Evolutionary conservation across 352 stramenopile genomes (phyloP), one percentile per base, ranked within the genome.

Genomic region (Thalassiosira hispida): DNA sequence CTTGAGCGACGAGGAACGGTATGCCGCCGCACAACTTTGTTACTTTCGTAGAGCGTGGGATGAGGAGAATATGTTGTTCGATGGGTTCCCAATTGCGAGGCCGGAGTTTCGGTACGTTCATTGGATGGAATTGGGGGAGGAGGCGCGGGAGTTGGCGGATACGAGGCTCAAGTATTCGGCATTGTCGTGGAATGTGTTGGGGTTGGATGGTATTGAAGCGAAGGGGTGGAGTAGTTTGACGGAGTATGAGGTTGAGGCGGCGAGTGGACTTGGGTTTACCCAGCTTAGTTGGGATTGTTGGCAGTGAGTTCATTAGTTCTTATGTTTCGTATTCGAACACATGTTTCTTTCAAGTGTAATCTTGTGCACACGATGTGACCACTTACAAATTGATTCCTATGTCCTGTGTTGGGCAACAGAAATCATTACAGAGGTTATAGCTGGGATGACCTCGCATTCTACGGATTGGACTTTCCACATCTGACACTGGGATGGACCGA

Each of bases 121-220:
- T 40, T 83, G 75, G 75, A 40, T 40, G 22, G 27, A 33, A 3
- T 29, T 83, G 16, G 44, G 68, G 31, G 40, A 57, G 0, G 47
- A 33, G n/a, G 9, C 53, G 16, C 49, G 56, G 22, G 55, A 59
- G 4, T 25, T 65, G 5, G 60, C 62, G 0, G 31, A 69, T 1
- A 18, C 66, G 12, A 23, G 40, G 1, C 65, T 83, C 8, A 71
- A 71, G 35, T 83, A 83, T 55, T 42, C 56, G 5, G 33, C 35
- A 47, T 38, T 78, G 33, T 53, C 69, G 4, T 83, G 75, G 75
- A 83, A 83, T 57, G 75, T 83, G 1, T n/a, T 78, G 12, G 75
- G 75, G 44, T 59, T 83, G 51, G 27, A 46, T 60, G 3, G 4
- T 25, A 23, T 77, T 18, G 75, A 83, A 31, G 20, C 20, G 7